Evolutionary conservation across 139 green algal species (phyloP).

Genomic region (Mesotaenium endlicherianum): DNA sequence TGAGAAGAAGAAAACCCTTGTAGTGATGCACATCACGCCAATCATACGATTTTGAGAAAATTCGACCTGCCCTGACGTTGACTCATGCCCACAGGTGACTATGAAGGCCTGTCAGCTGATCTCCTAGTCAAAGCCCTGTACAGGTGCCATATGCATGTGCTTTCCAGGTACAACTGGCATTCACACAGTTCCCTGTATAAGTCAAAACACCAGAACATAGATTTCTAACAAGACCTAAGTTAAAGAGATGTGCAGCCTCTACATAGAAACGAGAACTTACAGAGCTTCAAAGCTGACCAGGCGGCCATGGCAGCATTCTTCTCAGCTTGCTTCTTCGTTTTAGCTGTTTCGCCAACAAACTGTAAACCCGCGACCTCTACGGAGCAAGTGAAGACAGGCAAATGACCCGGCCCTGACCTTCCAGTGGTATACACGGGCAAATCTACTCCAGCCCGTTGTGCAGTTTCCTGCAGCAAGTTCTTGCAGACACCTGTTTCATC

Average conservation of each 20-base stretch:
- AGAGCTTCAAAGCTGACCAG: constrained; percentile 32
- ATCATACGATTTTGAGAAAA: too few relatives aligned
- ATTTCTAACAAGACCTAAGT: not conserved
- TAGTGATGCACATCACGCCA: too few relatives aligned
- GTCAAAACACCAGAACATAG: not conserved
- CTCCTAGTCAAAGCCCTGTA: not conserved
- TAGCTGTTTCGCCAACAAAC: constrained; percentile 33
- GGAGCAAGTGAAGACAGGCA: constrained; percentile 37
- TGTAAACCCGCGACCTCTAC: constrained; percentile 39
- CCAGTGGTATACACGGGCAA: constrained; percentile 31
- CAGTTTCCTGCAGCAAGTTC: constrained; percentile 50
- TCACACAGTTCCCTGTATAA: not conserved
- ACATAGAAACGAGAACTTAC: constrained; percentile 16
- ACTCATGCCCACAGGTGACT: too few relatives aligned
- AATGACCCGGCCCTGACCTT: constrained; percentile 31
- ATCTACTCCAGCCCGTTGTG: constrained; percentile 35
- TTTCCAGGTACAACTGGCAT: too few relatives aligned
- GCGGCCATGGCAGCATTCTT: constrained; percentile 48
- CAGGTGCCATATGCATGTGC: too few relatives aligned
- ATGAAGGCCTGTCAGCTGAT: not conserved
- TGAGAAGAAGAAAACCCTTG: too few relatives aligned
- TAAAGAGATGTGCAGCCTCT: not conserved
- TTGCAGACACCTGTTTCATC: constrained; percentile 51
- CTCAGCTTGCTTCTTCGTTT: constrained; percentile 54
- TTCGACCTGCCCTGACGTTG: too few relatives aligned